phyloP scores from a whole-genome alignment of 148 eudicot genomes.

The Polygonum maritimum region DNA sequence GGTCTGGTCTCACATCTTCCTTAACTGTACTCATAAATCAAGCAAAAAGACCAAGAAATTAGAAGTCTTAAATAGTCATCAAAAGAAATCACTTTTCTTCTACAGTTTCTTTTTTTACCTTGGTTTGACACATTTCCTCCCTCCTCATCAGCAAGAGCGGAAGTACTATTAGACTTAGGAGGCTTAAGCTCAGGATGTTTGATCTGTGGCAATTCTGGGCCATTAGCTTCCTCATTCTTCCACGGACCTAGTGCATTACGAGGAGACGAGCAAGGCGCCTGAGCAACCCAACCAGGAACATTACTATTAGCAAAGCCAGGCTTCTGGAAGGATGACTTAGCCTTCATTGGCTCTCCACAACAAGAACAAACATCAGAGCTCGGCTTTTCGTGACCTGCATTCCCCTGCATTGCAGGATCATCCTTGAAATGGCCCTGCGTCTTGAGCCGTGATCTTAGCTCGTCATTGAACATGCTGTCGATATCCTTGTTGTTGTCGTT shows the following conservation, averaged over 20 bases:
- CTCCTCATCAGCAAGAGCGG: conserved; percentile 33
- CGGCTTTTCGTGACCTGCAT: conserved; percentile 10
- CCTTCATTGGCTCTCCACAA: conserved; percentile 79
- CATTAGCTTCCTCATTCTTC: conserved; percentile 48
- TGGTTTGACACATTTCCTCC: conserved; percentile 11
- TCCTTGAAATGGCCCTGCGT: conserved; percentile 23
- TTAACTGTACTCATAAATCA: conserved; percentile 11
- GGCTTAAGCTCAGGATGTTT: conserved; percentile 44
- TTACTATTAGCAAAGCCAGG: conserved; percentile 12
- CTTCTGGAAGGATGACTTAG: conserved; percentile 30
- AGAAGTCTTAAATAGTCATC: neutral
- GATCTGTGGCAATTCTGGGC: conserved; percentile 41
- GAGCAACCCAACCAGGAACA: conserved; percentile 17
- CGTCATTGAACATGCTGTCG: conserved; percentile 47
- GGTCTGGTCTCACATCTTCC: conserved; percentile 38
- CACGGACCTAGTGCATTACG: conserved; percentile 29
- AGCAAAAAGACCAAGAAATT: neutral
- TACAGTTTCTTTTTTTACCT: conserved; percentile 9
- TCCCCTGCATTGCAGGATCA: conserved; percentile 14
- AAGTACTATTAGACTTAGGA: conserved; percentile 15
- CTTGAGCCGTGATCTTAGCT: conserved; percentile 24
- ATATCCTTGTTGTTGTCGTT: conserved; percentile 40
- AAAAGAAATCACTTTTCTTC: neutral
- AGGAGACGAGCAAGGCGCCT: conserved; percentile 58
- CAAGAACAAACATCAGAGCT: conserved; percentile 46